phyloP scores from a whole-genome alignment of 1,284 basidiomycete genomes.

The Sphaerobolus stellatus region DNA sequence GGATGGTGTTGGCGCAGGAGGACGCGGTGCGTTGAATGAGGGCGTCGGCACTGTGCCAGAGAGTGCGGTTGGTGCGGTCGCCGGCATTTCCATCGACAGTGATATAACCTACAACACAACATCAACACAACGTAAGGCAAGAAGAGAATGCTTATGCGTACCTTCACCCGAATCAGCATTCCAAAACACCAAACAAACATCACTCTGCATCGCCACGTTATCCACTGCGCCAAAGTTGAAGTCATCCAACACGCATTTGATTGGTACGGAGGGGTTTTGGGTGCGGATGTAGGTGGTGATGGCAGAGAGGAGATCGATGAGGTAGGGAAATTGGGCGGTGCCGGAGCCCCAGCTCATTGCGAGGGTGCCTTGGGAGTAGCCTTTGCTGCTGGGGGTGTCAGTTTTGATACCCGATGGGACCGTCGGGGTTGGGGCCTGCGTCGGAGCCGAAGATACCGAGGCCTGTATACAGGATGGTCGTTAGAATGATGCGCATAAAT shows the following conservation, averaged over 20 bases:
- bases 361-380: constrained; percentile 65
- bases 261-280: constrained; percentile 54
- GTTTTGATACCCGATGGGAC: constrained; percentile 74
- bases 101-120: constrained; percentile 48
- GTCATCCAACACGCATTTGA: constrained; percentile 64
- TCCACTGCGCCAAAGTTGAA: constrained; percentile 56
- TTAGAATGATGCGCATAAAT: neutral
- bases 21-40: constrained; percentile 59
- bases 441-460: constrained; percentile 50
- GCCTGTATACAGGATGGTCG: neutral
- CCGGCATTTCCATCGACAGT: constrained; percentile 74
- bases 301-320: constrained; percentile 64
- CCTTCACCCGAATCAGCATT: constrained; percentile 73
- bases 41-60: constrained; percentile 75
- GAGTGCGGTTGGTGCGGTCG: constrained; percentile 78
- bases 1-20: constrained; percentile 76
- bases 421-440: constrained; percentile 64
- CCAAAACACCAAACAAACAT: constrained; percentile 73
- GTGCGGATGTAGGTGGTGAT: constrained; percentile 59
- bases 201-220: constrained; percentile 48
- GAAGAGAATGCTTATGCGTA: neutral
- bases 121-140: neutral
- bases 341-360: constrained; percentile 86
- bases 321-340: constrained; percentile 44
- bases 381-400: constrained; percentile 38